Percentiles rank a stretch among this genome's conserved stretches.
phyloP scores from a whole-genome alignment of 2,329 filamentous ascomycete species.

The Cyphellophora europaea region DNA sequence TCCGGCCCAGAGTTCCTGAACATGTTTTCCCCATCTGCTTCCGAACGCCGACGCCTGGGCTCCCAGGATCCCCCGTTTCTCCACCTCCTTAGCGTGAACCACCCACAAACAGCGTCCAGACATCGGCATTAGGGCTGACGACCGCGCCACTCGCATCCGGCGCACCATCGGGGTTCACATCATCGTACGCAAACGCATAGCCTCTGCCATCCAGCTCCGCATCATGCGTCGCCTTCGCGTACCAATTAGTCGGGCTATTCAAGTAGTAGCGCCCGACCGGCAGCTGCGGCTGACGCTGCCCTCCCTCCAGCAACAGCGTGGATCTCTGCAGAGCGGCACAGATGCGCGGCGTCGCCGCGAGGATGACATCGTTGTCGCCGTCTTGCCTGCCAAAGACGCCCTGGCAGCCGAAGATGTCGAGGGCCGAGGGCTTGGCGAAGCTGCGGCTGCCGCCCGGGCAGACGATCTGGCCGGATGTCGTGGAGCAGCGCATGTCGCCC shows the following conservation, averaged over 20 bases:
- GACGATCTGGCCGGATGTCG: background rate
- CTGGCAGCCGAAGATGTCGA: slow-evolving; percentile 43
- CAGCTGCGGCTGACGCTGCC: slow-evolving; percentile 37
- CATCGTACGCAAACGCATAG: slow-evolving; percentile 61
- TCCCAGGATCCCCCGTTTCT: too few relatives aligned
- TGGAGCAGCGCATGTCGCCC: too few relatives aligned
- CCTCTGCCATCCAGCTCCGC: slow-evolving; percentile 51
- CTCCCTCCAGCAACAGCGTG: slow-evolving; percentile 39
- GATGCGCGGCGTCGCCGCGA: slow-evolving; percentile 37
- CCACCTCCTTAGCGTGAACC: slow-evolving; percentile 23
- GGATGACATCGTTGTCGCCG: slow-evolving; percentile 31
- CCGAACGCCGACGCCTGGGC: too few relatives aligned
- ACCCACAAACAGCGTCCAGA: slow-evolving; percentile 40
- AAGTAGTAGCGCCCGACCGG: slow-evolving; percentile 27
- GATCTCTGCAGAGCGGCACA: slow-evolving; percentile 44
- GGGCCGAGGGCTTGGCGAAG: slow-evolving; percentile 30
- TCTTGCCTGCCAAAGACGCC: slow-evolving; percentile 35
- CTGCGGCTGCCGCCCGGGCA: slow-evolving; percentile 1
- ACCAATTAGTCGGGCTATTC: slow-evolving; percentile 31
- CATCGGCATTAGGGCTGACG: slow-evolving; percentile 34
- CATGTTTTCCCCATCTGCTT: too few relatives aligned
- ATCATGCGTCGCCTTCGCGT: slow-evolving; percentile 47
- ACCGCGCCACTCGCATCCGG: slow-evolving; percentile 47
- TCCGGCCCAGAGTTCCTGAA: too few relatives aligned
- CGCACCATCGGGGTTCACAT: slow-evolving; percentile 50